Evolutionary conservation across 495 filamentous ascomycete genomes (phyloP).

Genomic region (Lasiosphaeria hispida): DNA sequence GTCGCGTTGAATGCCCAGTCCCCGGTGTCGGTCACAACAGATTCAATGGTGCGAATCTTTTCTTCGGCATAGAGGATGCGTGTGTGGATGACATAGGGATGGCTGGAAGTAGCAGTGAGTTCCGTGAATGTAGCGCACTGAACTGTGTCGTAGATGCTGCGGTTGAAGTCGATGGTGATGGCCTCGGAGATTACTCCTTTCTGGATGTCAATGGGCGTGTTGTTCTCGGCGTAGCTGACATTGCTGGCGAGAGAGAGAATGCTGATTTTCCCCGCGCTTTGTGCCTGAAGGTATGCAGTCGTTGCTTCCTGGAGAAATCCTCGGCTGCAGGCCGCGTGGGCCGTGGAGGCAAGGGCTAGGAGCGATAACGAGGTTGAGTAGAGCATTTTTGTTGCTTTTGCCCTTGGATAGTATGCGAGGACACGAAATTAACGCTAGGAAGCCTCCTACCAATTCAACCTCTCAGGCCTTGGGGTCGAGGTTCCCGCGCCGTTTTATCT

Average conservation of each 20-base stretch:
- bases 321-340: constrained; percentile 26
- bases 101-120: constrained; percentile 37
- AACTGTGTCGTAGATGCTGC: constrained; percentile 42
- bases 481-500: too few relatives aligned
- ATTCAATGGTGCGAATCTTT: constrained; percentile 34
- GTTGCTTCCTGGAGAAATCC: constrained; percentile 25
- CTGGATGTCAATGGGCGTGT: constrained; percentile 33
- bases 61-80: constrained; percentile 24
- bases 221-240: constrained; percentile 32
- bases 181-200: constrained; percentile 40
- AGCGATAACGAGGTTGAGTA: too few relatives aligned
- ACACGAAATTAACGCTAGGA: too few relatives aligned
- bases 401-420: too few relatives aligned
- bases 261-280: constrained; percentile 19
- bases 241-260: constrained; percentile 19
- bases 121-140: constrained; percentile 49
- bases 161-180: constrained; percentile 45
- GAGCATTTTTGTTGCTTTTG: too few relatives aligned
- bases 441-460: too few relatives aligned
- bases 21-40: constrained; percentile 35
- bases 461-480: too few relatives aligned
- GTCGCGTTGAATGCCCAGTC: constrained; percentile 45
- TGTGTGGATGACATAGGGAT: constrained; percentile 40
- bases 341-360: too few relatives aligned
- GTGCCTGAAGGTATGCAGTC: constrained; percentile 25